Evolutionary conservation across 2,329 filamentous ascomycete genomes (phyloP).

Genomic region (Penicillium fuscoglaucum): DNA sequence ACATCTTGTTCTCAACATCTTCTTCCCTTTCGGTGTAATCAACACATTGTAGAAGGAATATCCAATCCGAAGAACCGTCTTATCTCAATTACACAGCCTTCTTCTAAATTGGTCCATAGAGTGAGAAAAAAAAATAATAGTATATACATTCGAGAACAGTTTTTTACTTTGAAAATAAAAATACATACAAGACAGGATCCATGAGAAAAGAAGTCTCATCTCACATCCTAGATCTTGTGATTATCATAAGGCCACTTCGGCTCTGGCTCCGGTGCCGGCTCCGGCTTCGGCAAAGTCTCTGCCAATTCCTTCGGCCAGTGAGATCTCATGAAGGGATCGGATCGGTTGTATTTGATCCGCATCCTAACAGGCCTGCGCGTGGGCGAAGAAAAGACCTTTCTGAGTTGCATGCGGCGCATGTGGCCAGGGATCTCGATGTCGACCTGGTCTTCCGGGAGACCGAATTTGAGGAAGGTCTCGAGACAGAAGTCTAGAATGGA

Average conservation of each 20-base stretch:
- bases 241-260: slow-evolving; percentile 2
- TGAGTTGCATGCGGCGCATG: slow-evolving; percentile 24
- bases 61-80: not conserved
- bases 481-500: slow-evolving; percentile 38
- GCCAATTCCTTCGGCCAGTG: slow-evolving; percentile 8
- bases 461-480: slow-evolving; percentile 31
- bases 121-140: not conserved
- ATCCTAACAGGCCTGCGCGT: slow-evolving; percentile 2
- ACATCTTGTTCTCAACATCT: too few relatives aligned
- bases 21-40: too few relatives aligned
- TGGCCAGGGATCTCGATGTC: slow-evolving; percentile 38
- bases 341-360: slow-evolving; percentile 11
- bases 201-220: not conserved
- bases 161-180: slow-evolving; percentile 9
- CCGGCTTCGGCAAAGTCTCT: not conserved
- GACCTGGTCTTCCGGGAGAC: slow-evolving; percentile 33
- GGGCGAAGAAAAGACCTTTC: slow-evolving; percentile 15
- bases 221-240: not conserved
- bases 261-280: not conserved
- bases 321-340: slow-evolving; percentile 19
- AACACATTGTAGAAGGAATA: not conserved
- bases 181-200: not conserved
- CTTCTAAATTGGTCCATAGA: not conserved
- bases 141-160: slow-evolving; percentile 17
- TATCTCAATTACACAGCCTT: not conserved